A percentile compares a stretch with the other conserved stretches of the same genome.
Conservation (phyloP, 1,284 basidiomycete genomes). For the Athelia psychrophila region DNA sequence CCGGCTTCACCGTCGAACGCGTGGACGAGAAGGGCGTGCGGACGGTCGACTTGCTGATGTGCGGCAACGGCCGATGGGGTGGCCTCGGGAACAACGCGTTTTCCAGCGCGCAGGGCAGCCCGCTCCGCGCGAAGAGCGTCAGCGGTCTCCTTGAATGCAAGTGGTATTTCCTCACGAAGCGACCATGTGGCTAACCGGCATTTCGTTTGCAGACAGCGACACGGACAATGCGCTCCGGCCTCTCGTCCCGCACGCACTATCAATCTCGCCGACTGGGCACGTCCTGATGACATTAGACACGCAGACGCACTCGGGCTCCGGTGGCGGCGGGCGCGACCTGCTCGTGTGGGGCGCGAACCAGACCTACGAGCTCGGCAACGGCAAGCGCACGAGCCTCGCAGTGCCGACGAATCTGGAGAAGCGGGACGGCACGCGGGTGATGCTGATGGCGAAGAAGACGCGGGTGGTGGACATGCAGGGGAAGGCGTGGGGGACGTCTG, state of each 20-base stretch:
- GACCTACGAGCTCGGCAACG: constrained; percentile 83
- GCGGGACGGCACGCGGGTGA: constrained; percentile 53
- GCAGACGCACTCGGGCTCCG: constrained; percentile 32
- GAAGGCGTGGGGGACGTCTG: constrained; percentile 59
- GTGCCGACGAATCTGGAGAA: constrained; percentile 58
- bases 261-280: constrained; percentile 77
- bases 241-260: constrained; percentile 67
- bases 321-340: constrained; percentile 56
- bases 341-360: constrained; percentile 70
- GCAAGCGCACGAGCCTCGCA: constrained; percentile 73
- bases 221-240: constrained; percentile 56
- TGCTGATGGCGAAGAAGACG: constrained; percentile 50
- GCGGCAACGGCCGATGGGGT: constrained; percentile 85
- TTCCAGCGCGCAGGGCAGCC: constrained; percentile 72
- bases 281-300: constrained; percentile 78
- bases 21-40: constrained; percentile 34
- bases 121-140: constrained; percentile 76
- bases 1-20: constrained; percentile 77
- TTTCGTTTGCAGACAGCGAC: constrained; percentile 64
- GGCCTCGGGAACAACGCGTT: constrained; percentile 79
- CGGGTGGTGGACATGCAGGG: constrained; percentile 67
- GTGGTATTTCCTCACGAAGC: constrained; percentile 25
- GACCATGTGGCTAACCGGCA: not conserved
- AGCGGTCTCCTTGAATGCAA: constrained; percentile 85
- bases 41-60: constrained; percentile 73